These are phyloP conservation scores for Tolypocladium pustulatum DNA, from an alignment of 2,329 filamentous ascomycete genomes.

Conservation along the genomic window DNA sequence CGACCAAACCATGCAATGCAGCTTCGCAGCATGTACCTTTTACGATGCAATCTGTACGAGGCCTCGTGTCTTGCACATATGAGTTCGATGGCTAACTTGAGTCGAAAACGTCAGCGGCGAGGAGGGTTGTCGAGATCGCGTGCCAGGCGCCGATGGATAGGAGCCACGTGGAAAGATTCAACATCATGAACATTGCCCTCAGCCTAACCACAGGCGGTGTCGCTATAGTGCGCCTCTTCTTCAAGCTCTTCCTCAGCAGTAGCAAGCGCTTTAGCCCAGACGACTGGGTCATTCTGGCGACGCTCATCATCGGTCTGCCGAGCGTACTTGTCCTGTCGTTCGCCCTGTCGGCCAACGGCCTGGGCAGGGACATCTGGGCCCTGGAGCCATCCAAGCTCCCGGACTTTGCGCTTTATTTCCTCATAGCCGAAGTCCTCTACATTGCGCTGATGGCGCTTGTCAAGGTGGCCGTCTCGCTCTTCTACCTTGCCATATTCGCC, in stretches of 20 bases:
- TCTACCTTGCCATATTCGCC: constrained; percentile 2
- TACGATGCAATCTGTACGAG: background rate
- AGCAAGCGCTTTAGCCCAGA: background rate
- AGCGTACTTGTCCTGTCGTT: background rate
- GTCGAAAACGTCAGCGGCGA: background rate
- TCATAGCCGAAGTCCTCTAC: background rate
- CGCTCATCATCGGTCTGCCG: background rate
- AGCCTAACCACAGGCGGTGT: background rate
- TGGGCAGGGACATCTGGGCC: background rate
- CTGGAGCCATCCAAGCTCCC: background rate
- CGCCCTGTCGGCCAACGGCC: background rate
- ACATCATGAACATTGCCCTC: background rate
- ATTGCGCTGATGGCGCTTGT: background rate
- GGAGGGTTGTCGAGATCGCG: background rate
- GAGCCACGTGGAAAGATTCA: background rate
- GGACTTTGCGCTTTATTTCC: background rate
- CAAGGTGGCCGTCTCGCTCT: constrained; percentile 2
- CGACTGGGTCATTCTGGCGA: background rate
- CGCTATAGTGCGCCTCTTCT: background rate
- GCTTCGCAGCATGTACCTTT: background rate
- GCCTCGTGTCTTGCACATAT: background rate
- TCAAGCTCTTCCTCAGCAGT: background rate
- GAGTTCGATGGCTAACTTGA: background rate
- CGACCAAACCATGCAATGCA: background rate
- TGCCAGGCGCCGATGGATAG: background rate